A percentile compares a stretch with the other conserved stretches of the same genome.
phyloP scores from a whole-genome alignment of 257 asterid species.

The Nicotiana sylvestris region DNA sequence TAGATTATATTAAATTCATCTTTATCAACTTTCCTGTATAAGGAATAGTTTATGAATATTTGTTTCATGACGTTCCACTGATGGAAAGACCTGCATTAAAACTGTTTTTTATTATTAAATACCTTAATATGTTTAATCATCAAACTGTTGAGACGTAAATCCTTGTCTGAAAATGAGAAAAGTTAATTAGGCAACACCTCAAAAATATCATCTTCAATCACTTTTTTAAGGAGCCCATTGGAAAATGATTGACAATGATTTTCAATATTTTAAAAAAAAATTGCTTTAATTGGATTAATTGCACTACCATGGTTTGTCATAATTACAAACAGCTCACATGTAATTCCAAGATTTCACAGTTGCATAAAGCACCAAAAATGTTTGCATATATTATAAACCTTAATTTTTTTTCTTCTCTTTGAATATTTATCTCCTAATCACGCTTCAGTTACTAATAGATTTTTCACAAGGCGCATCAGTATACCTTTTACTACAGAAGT shows the following conservation, averaged over 20 bases:
- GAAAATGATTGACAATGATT: background rate
- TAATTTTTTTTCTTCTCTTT: too few relatives aligned
- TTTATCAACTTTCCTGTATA: background rate
- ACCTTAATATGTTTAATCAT: background rate
- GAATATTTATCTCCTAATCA: too few relatives aligned
- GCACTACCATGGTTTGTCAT: background rate
- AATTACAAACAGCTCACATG: background rate
- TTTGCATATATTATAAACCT: background rate
- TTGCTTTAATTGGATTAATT: background rate
- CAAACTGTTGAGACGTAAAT: background rate
- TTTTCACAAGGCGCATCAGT: too few relatives aligned
- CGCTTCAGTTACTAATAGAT: too few relatives aligned
- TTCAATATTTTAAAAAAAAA: background rate
- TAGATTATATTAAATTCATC: background rate
- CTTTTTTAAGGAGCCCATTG: background rate
- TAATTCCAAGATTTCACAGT: background rate
- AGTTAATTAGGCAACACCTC: background rate
- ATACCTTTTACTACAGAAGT: too few relatives aligned
- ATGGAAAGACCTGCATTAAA: background rate
- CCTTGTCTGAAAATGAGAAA: background rate
- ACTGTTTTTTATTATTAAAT: background rate
- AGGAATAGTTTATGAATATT: background rate
- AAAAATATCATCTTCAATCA: background rate
- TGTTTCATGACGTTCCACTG: background rate
- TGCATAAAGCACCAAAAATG: background rate